Conservation (phyloP, 2,329 filamentous ascomycete genomes). For the Alternaria rosae region DNA sequence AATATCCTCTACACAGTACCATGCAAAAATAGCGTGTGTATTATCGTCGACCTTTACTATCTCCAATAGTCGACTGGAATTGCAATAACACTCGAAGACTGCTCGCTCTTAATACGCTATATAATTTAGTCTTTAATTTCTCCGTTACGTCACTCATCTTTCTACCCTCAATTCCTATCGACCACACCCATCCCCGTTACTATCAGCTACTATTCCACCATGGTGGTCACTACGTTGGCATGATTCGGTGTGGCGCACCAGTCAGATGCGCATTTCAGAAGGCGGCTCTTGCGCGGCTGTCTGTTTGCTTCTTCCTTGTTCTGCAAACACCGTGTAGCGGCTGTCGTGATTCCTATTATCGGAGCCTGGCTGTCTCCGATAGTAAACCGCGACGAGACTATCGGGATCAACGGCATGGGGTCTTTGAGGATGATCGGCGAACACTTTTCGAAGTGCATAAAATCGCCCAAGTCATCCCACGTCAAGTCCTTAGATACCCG, state of each 20-base stretch:
- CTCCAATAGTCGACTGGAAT: neutral
- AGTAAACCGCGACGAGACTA: conserved; percentile 1
- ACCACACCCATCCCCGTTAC: neutral
- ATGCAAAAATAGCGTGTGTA: conserved; percentile 22
- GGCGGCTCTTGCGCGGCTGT: conserved; percentile 4
- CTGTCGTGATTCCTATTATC: neutral
- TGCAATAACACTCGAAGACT: neutral
- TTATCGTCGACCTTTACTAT: neutral
- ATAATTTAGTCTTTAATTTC: neutral
- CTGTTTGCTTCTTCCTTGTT: conserved; percentile 22
- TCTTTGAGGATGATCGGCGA: neutral
- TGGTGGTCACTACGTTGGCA: conserved; percentile 10
- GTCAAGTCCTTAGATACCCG: neutral
- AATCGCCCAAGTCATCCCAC: conserved; percentile 1
- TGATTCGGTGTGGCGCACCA: conserved; percentile 13
- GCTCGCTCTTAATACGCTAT: neutral
- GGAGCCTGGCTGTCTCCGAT: conserved; percentile 1
- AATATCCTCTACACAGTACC: conserved; percentile 31
- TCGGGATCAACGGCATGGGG: neutral
- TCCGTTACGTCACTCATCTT: neutral
- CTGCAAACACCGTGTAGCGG: neutral
- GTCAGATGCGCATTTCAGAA: conserved; percentile 11
- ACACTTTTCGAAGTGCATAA: neutral
- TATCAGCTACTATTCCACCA: neutral
- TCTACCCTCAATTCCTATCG: neutral